These are phyloP conservation scores for Apiotrichum siamense DNA, from an alignment of 1,284 basidiomycete species.

Conservation along the genomic window DNA sequence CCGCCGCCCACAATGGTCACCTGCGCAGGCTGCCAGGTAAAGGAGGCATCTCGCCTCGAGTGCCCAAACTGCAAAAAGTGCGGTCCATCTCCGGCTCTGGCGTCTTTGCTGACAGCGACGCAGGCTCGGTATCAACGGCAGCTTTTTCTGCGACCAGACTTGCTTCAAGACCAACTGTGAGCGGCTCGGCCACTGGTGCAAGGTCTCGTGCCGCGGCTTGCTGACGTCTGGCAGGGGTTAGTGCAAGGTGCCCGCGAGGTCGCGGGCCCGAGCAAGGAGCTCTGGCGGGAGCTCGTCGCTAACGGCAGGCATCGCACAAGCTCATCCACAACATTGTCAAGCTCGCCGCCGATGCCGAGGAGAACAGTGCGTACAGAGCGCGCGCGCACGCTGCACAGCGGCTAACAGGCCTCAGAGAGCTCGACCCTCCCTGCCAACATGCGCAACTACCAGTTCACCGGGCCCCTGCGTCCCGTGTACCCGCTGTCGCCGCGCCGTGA, in stretches of 20 bases:
- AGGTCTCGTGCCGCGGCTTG: not conserved
- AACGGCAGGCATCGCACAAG: slow-evolving; percentile 38
- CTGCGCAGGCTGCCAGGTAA: slow-evolving; percentile 43
- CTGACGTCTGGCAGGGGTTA: slow-evolving; percentile 4
- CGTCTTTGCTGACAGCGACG: slow-evolving; percentile 3
- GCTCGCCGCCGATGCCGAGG: slow-evolving; percentile 34
- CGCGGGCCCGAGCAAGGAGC: too few species aligned
- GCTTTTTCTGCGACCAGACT: slow-evolving; percentile 49
- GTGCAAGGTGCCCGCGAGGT: too few species aligned
- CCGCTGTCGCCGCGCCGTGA: slow-evolving; percentile 40
- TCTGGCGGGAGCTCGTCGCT: too few species aligned
- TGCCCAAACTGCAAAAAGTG: slow-evolving; percentile 48
- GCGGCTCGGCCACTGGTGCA: too few species aligned
- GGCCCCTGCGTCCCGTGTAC: slow-evolving; percentile 45
- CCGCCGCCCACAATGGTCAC: slow-evolving; percentile 6
- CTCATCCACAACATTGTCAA: slow-evolving; percentile 45
- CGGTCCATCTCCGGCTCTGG: slow-evolving; percentile 3
- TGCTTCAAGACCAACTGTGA: slow-evolving; percentile 49
- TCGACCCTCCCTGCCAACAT: slow-evolving; percentile 40
- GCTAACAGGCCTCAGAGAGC: slow-evolving; percentile 25
- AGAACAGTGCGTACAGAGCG: slow-evolving; percentile 33
- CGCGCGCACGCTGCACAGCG: too few species aligned
- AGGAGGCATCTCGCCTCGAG: slow-evolving; percentile 45
- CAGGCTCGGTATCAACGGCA: slow-evolving; percentile 46
- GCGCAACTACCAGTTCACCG: slow-evolving; percentile 44